Evolutionary conservation across 495 filamentous ascomycete species (phyloP).

Genomic region (Collariella sp.): DNA sequence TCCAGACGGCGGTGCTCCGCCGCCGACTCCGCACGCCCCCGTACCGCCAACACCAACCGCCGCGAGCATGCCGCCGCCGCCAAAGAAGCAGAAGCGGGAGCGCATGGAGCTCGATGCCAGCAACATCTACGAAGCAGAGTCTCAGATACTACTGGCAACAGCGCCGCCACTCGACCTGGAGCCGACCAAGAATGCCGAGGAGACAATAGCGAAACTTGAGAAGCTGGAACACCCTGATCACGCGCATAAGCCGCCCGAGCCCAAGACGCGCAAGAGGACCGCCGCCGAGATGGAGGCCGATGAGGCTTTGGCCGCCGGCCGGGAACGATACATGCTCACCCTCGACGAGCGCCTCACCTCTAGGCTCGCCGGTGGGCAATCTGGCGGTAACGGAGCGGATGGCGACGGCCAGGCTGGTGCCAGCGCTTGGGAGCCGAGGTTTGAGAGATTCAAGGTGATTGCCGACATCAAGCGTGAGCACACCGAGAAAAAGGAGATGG

Average conservation of each 20-base stretch:
- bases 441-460: constrained; percentile 83
- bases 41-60: constrained; percentile 53
- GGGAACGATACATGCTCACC: constrained; percentile 85
- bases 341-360: constrained; percentile 76
- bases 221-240: constrained; percentile 67
- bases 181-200: constrained; percentile 56
- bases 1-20: constrained; percentile 47
- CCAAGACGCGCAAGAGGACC: constrained; percentile 86
- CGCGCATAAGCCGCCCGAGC: constrained; percentile 62
- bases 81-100: constrained; percentile 59
- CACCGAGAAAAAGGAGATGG: constrained; percentile 59
- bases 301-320: constrained; percentile 78
- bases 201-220: constrained; percentile 59
- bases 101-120: constrained; percentile 65
- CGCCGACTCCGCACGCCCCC: constrained; percentile 56
- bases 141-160: constrained; percentile 60
- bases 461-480: constrained; percentile 73
- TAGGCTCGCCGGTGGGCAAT: constrained; percentile 46
- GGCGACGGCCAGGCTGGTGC: constrained; percentile 66
- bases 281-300: constrained; percentile 90
- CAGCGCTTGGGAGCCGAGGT: constrained; percentile 69
- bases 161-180: constrained; percentile 67
- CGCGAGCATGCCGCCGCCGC: constrained; percentile 45
- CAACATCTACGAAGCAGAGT: constrained; percentile 65
- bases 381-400: constrained; percentile 51